Percentiles rank a stretch among this genome's conserved stretches.
phyloP scores from a whole-genome alignment of 257 asterid species.

The Nicotiana noctiflora region DNA sequence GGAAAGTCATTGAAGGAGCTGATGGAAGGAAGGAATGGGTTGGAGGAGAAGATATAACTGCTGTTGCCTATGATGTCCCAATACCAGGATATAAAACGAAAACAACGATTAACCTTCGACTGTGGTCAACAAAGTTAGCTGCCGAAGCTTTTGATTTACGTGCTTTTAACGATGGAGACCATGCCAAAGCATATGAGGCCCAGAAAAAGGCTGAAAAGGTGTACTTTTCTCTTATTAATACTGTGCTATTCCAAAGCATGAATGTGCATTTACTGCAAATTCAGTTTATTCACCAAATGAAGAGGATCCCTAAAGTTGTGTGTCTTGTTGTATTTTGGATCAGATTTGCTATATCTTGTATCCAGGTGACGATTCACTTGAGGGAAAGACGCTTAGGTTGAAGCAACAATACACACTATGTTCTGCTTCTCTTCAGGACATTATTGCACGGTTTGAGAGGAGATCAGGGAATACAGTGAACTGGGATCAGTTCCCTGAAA shows the following conservation, averaged over 20 bases:
- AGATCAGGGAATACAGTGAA: slow-evolving; percentile 49
- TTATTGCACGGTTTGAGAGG: slow-evolving; percentile 63
- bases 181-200: slow-evolving; percentile 61
- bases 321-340: slow-evolving; percentile 5
- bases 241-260: neutral
- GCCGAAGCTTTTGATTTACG: slow-evolving; percentile 54
- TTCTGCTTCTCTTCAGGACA: slow-evolving; percentile 93
- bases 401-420: slow-evolving; percentile 86
- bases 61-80: slow-evolving; percentile 78
- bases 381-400: slow-evolving; percentile 65
- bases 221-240: slow-evolving; percentile 1
- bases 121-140: slow-evolving; percentile 73
- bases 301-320: neutral
- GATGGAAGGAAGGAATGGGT: slow-evolving; percentile 72
- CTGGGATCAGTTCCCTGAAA: slow-evolving; percentile 80
- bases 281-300: neutral
- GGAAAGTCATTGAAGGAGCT: slow-evolving; percentile 50
- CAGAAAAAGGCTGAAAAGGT: slow-evolving; percentile 76
- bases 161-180: slow-evolving; percentile 68
- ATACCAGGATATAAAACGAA: slow-evolving; percentile 82
- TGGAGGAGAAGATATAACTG: slow-evolving; percentile 75
- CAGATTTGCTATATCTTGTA: slow-evolving; percentile 73
- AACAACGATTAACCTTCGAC: slow-evolving; percentile 68
- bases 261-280: neutral
- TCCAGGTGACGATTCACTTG: slow-evolving; percentile 79